These are phyloP conservation scores for Trypanosoma cruzi DNA, from an alignment of 208 protist genomes.

Conservation along the genomic window DNA sequence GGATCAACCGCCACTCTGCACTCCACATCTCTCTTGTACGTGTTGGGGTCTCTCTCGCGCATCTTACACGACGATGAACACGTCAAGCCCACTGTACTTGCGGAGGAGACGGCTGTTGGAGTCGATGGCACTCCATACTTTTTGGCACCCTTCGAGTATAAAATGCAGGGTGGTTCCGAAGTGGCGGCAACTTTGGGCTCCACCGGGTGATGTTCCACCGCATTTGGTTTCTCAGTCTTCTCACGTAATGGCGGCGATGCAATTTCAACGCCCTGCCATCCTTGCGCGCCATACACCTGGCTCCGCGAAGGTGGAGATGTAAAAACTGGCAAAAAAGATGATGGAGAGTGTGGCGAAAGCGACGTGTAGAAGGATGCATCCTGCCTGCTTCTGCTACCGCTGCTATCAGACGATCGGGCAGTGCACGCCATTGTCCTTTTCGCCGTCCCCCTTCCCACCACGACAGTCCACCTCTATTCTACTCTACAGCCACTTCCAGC, in stretches of 20 bases:
- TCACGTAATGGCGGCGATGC: slow-evolving; percentile 18
- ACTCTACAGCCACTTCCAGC: background rate
- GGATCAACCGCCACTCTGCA: background rate
- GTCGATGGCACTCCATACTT: background rate
- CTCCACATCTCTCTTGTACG: background rate
- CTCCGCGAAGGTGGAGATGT: background rate
- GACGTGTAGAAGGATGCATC: background rate
- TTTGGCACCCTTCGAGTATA: background rate
- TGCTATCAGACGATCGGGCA: background rate
- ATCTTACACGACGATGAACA: background rate
- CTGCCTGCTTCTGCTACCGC: background rate
- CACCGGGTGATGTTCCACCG: background rate
- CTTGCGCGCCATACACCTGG: background rate
- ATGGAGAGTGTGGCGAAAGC: background rate
- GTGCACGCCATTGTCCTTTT: background rate
- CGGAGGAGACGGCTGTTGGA: background rate
- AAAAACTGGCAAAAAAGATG: background rate
- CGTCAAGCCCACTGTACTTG: background rate
- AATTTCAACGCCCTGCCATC: background rate
- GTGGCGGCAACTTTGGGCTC: background rate
- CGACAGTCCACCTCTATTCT: background rate
- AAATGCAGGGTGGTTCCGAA: background rate
- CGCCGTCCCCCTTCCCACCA: too few relatives aligned
- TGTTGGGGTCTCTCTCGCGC: background rate
- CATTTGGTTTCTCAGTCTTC: slow-evolving; percentile 11